Evolutionary conservation across 768 basidiomycete species (phyloP).

Genomic region (Polyporus arcularius): DNA sequence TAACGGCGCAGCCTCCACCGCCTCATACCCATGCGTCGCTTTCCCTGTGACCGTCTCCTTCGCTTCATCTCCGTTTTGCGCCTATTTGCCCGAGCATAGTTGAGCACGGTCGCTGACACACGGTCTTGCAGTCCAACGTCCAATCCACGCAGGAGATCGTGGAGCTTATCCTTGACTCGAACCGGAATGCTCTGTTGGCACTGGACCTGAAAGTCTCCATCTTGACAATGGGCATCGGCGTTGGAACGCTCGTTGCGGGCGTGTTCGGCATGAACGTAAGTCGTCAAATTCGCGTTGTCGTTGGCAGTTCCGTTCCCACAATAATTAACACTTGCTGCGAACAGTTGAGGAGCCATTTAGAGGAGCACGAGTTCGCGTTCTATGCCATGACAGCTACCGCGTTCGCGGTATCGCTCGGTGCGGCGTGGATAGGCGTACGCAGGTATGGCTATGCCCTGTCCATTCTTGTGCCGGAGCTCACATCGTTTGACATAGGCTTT

Average conservation of each 20-base stretch:
- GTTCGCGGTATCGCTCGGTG: slow-evolving; percentile 18
- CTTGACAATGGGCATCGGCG: slow-evolving; percentile 88
- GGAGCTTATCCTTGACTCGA: slow-evolving; percentile 93
- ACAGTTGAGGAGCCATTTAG: slow-evolving; percentile 29
- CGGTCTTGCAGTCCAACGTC: slow-evolving; percentile 69
- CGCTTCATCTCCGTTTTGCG: not conserved
- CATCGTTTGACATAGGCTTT: slow-evolving; percentile 17
- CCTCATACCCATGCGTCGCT: too few species aligned
- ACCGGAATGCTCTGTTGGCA: slow-evolving; percentile 88
- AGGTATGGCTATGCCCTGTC: slow-evolving; percentile 7
- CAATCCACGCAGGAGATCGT: slow-evolving; percentile 98
- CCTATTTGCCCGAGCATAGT: not conserved
- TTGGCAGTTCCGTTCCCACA: not conserved
- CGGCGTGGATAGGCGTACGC: slow-evolving; percentile 25
- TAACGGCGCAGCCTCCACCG: too few species aligned
- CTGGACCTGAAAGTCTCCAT: slow-evolving; percentile 96
- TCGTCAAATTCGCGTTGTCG: slow-evolving; percentile 15
- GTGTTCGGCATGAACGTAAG: slow-evolving; percentile 96
- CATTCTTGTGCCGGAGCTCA: not conserved
- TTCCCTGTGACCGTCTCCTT: not conserved
- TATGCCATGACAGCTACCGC: slow-evolving; percentile 25
- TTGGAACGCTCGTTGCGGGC: slow-evolving; percentile 87
- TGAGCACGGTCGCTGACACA: not conserved
- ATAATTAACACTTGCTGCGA: slow-evolving; percentile 29
- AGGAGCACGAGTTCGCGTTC: slow-evolving; percentile 30